Conservation (phyloP, 495 filamentous ascomycete genomes). For the Xylaria nigripes region DNA sequence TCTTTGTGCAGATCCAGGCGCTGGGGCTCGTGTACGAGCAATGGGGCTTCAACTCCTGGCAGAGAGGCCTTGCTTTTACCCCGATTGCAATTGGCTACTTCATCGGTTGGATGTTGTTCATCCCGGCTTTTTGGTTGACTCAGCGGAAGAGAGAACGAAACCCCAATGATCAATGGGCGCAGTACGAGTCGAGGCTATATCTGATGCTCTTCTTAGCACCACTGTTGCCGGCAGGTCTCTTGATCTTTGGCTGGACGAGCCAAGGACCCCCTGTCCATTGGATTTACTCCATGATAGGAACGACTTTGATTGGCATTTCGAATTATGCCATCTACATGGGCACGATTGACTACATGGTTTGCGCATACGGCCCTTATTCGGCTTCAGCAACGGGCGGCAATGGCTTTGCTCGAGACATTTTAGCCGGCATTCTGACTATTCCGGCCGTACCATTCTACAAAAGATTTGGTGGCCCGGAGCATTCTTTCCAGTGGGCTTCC, state of each 20-base stretch:
- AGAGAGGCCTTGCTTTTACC: constrained; percentile 54
- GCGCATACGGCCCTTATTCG: constrained; percentile 67
- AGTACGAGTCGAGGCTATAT: constrained; percentile 50
- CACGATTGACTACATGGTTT: constrained; percentile 82
- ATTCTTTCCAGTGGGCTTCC: constrained; percentile 58
- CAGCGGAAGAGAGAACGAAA: constrained; percentile 41
- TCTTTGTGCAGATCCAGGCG: constrained; percentile 70
- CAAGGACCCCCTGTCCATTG: constrained; percentile 56
- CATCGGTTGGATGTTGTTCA: constrained; percentile 54
- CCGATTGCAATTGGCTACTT: constrained; percentile 59
- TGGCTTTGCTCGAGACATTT: constrained; percentile 64
- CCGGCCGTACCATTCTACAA: constrained; percentile 63
- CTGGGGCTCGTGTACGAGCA: constrained; percentile 56
- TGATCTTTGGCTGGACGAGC: constrained; percentile 61
- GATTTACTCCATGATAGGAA: constrained; percentile 53
- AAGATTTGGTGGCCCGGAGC: constrained; percentile 48
- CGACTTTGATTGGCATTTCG: constrained; percentile 55
- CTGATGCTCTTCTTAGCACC: constrained; percentile 56
- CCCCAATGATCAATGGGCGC: constrained; percentile 50
- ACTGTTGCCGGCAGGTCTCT: constrained; percentile 57
- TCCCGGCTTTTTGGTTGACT: constrained; percentile 55
- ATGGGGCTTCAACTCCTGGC: constrained; percentile 50
- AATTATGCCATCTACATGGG: constrained; percentile 73
- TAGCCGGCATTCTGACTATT: constrained; percentile 71
- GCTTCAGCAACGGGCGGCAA: constrained; percentile 73